These are phyloP conservation scores for Salix koriyanagi DNA, from an alignment of 345 rosid genomes.

Conservation along the genomic window DNA sequence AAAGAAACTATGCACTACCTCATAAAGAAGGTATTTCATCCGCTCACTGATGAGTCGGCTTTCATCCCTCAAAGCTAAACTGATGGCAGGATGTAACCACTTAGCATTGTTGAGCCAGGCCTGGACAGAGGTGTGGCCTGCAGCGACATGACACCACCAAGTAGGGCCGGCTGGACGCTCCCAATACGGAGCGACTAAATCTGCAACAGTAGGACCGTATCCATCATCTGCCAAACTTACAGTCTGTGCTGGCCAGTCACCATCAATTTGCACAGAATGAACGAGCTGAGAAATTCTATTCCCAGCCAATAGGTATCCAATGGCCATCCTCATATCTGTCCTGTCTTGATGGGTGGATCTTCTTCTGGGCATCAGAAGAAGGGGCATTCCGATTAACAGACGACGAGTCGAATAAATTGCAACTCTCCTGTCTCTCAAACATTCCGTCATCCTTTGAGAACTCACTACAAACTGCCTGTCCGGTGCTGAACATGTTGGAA, in stretches of 20 bases:
- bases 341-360: conserved; percentile 30
- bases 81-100: conserved; percentile 97
- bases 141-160: conserved; percentile 94
- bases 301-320: conserved; percentile 95
- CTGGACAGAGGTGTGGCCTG: conserved; percentile 53
- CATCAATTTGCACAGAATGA: conserved; percentile 61
- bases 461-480: conserved; percentile 16
- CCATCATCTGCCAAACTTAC: conserved; percentile 49
- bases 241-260: conserved; percentile 53
- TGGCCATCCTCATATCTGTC: conserved; percentile 57
- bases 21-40: conserved; percentile 89
- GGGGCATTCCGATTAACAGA: conserved; percentile 21
- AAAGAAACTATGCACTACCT: conserved; percentile 38
- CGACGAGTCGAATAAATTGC: conserved; percentile 27
- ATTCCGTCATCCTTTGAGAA: conserved; percentile 16
- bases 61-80: conserved; percentile 86
- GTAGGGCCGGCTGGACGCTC: conserved; percentile 78
- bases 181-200: conserved; percentile 95
- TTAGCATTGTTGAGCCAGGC: conserved; percentile 69
- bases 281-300: conserved; percentile 66
- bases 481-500: conserved; percentile 20
- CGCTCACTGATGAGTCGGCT: conserved; percentile 80
- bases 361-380: conserved; percentile 37
- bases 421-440: conserved; percentile 17
- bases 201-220: conserved; percentile 69